Evolutionary conservation across 345 rosid genomes (phyloP).

Genomic region (Cochlearia excelsa): DNA sequence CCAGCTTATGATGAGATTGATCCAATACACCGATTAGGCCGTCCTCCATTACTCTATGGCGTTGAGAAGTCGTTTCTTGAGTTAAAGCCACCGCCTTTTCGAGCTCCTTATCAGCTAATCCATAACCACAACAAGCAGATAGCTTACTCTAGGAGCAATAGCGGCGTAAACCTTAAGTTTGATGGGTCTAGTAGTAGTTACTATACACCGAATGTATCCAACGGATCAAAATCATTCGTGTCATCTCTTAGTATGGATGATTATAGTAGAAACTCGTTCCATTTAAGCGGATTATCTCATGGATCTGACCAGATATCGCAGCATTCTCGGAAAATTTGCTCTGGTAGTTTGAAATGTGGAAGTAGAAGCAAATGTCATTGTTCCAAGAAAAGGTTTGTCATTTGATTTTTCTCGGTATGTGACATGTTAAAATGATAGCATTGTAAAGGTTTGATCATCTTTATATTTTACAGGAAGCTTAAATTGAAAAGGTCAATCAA

Average conservation of each 20-base stretch:
- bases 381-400: conserved; percentile 63
- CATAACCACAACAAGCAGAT: conserved; percentile 53
- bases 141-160: conserved; percentile 45
- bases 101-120: conserved; percentile 42
- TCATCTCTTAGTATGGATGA: conserved; percentile 74
- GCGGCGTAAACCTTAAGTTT: conserved; percentile 57
- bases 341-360: conserved; percentile 57
- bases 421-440: too few relatives aligned
- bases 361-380: conserved; percentile 66
- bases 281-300: conserved; percentile 52
- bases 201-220: conserved; percentile 48
- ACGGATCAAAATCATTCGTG: conserved; percentile 58
- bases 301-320: conserved; percentile 48
- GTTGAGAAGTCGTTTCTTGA: conserved; percentile 45
- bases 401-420: neutral
- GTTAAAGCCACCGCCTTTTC: conserved; percentile 47
- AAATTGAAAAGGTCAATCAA: conserved; percentile 66
- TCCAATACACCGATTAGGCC: conserved; percentile 32
- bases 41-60: conserved; percentile 23
- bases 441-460: conserved; percentile 8
- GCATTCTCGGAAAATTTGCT: conserved; percentile 52
- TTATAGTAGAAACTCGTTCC: conserved; percentile 50
- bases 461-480: conserved; percentile 46
- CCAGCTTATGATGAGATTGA: conserved; percentile 41
- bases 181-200: conserved; percentile 51